phyloP scores from a whole-genome alignment of 2,329 filamentous ascomycete species.

The Fusarium sp. region DNA sequence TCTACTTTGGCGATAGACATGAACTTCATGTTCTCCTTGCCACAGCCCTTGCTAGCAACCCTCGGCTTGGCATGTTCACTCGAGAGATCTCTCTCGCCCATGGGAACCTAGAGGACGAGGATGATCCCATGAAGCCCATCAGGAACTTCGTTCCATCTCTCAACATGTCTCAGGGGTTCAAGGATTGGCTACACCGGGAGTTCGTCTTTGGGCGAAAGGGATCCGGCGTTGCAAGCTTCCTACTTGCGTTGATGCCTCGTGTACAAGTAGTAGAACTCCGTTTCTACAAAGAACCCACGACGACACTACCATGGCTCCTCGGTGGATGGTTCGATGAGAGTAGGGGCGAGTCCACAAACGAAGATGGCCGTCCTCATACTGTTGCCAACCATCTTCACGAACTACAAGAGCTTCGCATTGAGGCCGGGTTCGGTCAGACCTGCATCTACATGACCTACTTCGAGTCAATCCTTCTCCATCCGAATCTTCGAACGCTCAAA shows the following conservation, averaged over 20 bases:
- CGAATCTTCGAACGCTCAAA: neutral
- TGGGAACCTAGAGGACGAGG: neutral
- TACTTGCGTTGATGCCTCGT: neutral
- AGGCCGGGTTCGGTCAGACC: neutral
- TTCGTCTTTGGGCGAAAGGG: neutral
- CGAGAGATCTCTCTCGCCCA: neutral
- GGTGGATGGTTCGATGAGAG: neutral
- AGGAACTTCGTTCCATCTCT: neutral
- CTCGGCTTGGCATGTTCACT: neutral
- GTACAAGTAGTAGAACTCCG: neutral
- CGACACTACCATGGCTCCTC: neutral
- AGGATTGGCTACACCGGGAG: neutral
- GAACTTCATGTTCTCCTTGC: neutral
- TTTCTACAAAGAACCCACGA: neutral
- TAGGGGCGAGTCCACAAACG: neutral
- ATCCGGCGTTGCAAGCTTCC: neutral
- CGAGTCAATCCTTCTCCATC: neutral
- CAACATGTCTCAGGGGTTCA: neutral
- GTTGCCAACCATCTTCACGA: neutral
- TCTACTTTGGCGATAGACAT: neutral
- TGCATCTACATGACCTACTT: neutral
- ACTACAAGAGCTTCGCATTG: neutral
- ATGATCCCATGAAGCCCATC: neutral
- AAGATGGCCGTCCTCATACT: neutral
- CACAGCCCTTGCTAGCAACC: neutral